Base-by-base conservation (phyloP, 1,284 basidiomycete genomes). In the Phellinidium pouzarii region DNA sequence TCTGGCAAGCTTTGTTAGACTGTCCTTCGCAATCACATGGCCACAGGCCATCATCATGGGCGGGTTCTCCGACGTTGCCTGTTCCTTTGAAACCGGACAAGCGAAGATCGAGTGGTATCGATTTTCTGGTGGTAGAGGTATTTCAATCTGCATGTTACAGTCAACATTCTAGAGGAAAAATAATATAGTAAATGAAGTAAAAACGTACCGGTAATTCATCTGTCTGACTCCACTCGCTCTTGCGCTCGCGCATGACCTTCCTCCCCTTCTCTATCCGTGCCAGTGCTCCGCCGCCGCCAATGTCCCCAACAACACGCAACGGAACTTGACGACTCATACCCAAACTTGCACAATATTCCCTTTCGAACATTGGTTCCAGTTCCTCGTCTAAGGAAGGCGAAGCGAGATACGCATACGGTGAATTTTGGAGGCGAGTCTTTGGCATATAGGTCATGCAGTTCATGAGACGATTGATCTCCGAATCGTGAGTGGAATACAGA, bases 41-140 rank as follows among this genome's bases (percentile, higher is more conserved):
- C 95, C 95, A 65, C 95, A 99, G 1, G 76, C 71, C 75, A 99
- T 84, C 90, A 97, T 94, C 91, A 96, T 96, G 0, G 95, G 95
- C 19, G 94, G 96, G 66, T 99, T 99, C 54, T 77, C 66, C 49
- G 94, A 88, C 1, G 91, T 95, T 11, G 92, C 84, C 68, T 96
- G 94, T 64, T 99, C 95, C 69, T 98, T 99, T 12, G 91, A 95
- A 26, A 99, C 95, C 1, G 96, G 93, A 67, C 96, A 99, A 40
- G 93, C 86, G 66, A 99, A 99, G 55, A 96, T 89, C 1, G 94
- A 96, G 66, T 99, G 96, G 68, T 95, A 98, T 26, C 92, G 76
- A 61, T 94, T 86, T 60, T 90, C 84, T 1, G 84, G 71, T 0
- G 89, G 83, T 9, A 99, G 68, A 0, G 92, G 91, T 59, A 99